Evolutionary conservation across 2,329 filamentous ascomycete species (phyloP).

Genomic region (Monosporascus sp.): DNA sequence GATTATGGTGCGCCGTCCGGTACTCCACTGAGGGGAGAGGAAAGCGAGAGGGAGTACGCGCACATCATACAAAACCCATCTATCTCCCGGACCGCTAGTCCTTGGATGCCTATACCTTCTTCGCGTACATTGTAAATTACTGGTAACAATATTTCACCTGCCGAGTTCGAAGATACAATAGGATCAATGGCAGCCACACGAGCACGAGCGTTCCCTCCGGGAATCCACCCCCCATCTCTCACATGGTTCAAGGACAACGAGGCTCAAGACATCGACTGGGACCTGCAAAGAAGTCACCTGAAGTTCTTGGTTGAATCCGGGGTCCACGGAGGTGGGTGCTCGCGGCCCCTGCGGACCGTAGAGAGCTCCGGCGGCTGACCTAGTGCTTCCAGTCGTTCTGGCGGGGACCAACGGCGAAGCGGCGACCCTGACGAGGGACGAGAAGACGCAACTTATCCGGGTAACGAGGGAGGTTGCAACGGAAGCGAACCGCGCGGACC

Average conservation of each 20-base stretch:
- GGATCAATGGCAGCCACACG: not conserved
- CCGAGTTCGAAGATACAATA: not conserved
- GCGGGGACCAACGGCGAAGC: constrained; percentile 71
- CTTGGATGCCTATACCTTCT: too few relatives aligned
- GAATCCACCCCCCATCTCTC: constrained; percentile 51
- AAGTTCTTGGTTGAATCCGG: constrained; percentile 48
- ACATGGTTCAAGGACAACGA: constrained; percentile 47
- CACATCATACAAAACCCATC: too few relatives aligned
- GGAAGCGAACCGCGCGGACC: constrained; percentile 46
- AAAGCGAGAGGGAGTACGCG: too few relatives aligned
- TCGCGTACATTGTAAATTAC: too few relatives aligned
- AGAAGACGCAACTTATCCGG: constrained; percentile 56
- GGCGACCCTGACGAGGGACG: constrained; percentile 58
- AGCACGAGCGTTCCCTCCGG: constrained; percentile 33
- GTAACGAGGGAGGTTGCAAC: constrained; percentile 59
- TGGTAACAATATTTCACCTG: not conserved
- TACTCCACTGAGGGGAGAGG: too few relatives aligned
- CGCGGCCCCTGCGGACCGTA: not conserved
- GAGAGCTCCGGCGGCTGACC: not conserved
- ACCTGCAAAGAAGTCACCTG: constrained; percentile 45
- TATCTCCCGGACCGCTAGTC: too few relatives aligned
- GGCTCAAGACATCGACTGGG: constrained; percentile 51
- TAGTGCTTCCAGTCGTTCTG: constrained; percentile 45
- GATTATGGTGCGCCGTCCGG: too few relatives aligned
- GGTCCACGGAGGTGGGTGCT: constrained; percentile 39